A percentile compares a stretch with the other conserved stretches of the same genome.
These are phyloP conservation scores for Colletotrichum acutatum DNA, from an alignment of 2,329 filamentous ascomycete genomes.

Conservation along the genomic window DNA sequence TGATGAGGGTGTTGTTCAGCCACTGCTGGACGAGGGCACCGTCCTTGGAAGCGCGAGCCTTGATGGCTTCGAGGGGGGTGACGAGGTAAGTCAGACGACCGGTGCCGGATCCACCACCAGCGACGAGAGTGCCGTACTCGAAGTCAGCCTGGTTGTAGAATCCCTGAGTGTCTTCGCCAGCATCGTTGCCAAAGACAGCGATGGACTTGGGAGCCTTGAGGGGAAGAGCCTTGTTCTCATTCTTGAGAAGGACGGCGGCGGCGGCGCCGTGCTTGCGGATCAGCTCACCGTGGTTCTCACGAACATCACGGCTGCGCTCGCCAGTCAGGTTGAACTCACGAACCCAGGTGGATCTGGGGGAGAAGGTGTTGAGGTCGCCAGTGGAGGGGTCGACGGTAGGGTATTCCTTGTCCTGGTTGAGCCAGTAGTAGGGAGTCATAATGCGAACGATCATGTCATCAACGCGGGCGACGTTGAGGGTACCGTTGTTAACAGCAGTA, in stretches of 20 bases:
- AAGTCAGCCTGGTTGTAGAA: constrained; percentile 73
- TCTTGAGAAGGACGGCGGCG: constrained; percentile 80
- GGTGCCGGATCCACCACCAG: constrained; percentile 69
- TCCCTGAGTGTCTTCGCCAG: constrained; percentile 73
- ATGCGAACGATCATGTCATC: constrained; percentile 64
- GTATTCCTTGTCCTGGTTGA: constrained; percentile 59
- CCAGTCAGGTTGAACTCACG: constrained; percentile 56
- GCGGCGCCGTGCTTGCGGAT: constrained; percentile 64
- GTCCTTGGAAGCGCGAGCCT: constrained; percentile 57
- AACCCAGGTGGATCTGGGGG: constrained; percentile 59
- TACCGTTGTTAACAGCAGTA: constrained; percentile 59
- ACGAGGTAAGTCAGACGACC: constrained; percentile 72
- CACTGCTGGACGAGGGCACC: constrained; percentile 54
- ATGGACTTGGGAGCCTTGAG: constrained; percentile 66
- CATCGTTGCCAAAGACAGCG: constrained; percentile 68
- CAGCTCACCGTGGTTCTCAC: constrained; percentile 65
- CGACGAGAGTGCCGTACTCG: constrained; percentile 67
- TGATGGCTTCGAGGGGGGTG: constrained; percentile 71
- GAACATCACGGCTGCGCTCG: constrained; percentile 61
- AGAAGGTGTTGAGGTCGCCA: constrained; percentile 60
- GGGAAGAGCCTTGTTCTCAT: constrained; percentile 70
- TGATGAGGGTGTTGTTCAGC: constrained; percentile 55
- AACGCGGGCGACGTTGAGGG: constrained; percentile 50
- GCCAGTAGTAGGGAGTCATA: constrained; percentile 62
- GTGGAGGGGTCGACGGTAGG: constrained; percentile 57